These are phyloP conservation scores for Sporothrix schenckii DNA, from an alignment of 2,329 filamentous ascomycete genomes.

Conservation along the genomic window DNA sequence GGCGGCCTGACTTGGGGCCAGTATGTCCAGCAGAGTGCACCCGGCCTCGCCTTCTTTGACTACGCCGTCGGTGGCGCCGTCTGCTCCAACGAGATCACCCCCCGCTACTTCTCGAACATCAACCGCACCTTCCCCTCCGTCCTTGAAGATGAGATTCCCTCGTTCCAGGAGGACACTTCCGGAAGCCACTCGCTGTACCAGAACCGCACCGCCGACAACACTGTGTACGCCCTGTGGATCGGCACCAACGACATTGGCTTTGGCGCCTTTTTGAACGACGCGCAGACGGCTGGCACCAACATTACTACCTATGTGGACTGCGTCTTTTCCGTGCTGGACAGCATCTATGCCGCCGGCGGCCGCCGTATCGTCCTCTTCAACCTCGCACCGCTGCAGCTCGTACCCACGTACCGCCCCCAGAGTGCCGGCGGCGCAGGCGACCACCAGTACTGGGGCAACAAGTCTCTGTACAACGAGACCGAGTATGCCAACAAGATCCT, in stretches of 20 bases:
- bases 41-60: slow-evolving; percentile 61
- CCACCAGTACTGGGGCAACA: slow-evolving; percentile 53
- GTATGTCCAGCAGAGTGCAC: slow-evolving; percentile 63
- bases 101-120: slow-evolving; percentile 56
- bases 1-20: slow-evolving; percentile 72
- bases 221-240: slow-evolving; percentile 77
- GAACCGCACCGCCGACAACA: slow-evolving; percentile 56
- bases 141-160: slow-evolving; percentile 62
- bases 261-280: slow-evolving; percentile 66
- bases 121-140: slow-evolving; percentile 63
- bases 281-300: slow-evolving; percentile 60
- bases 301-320: slow-evolving; percentile 69
- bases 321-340: slow-evolving; percentile 62
- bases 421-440: slow-evolving; percentile 49
- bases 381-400: slow-evolving; percentile 65
- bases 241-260: slow-evolving; percentile 78
- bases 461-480: slow-evolving; percentile 52
- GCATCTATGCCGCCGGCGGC: slow-evolving; percentile 66
- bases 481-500: slow-evolving; percentile 53
- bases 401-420: slow-evolving; percentile 64
- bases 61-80: slow-evolving; percentile 75
- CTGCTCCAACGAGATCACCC: slow-evolving; percentile 69
- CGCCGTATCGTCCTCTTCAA: slow-evolving; percentile 75
- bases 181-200: slow-evolving; percentile 49
- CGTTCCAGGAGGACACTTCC: slow-evolving; percentile 55